These are phyloP conservation scores for Penicillium verhagenii DNA, from an alignment of 495 filamentous ascomycete genomes.

Conservation along the genomic window DNA sequence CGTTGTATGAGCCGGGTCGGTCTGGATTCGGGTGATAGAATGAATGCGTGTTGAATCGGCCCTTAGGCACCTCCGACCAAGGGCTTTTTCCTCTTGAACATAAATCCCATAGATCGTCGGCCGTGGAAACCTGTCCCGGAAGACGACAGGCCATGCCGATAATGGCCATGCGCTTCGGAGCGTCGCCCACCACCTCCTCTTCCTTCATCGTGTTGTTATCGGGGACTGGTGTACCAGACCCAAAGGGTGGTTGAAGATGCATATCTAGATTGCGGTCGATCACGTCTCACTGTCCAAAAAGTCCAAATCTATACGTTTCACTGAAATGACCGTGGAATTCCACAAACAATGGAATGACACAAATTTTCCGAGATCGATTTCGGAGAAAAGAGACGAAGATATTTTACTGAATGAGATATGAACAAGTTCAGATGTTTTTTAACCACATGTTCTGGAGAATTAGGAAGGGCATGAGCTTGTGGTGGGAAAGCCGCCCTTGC, in stretches of 20 bases:
- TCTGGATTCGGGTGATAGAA: conserved; percentile 41
- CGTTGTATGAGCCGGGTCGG: conserved; percentile 28
- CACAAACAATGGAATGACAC: not conserved
- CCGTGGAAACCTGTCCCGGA: conserved; percentile 49
- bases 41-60: conserved; percentile 45
- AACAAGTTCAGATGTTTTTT: not conserved
- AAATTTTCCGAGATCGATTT: not conserved
- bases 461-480: not conserved
- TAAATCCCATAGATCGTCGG: conserved; percentile 58
- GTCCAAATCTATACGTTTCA: conserved; percentile 14
- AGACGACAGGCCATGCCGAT: conserved; percentile 50
- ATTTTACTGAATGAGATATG: conserved; percentile 5
- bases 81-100: conserved; percentile 28
- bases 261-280: conserved; percentile 9
- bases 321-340: conserved; percentile 1
- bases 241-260: conserved; percentile 22
- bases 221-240: conserved; percentile 15
- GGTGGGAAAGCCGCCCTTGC: conserved; percentile 6
- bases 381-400: not conserved
- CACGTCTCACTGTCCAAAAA: conserved; percentile 5
- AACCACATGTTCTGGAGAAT: not conserved
- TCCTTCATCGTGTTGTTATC: not conserved
- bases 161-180: conserved; percentile 39
- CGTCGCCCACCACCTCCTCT: conserved; percentile 5
- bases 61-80: conserved; percentile 24